A percentile compares a stretch with the other conserved stretches of the same genome.
Evolutionary conservation across 2,329 filamentous ascomycete species (phyloP).

Genomic region (Penicillium sp.): DNA sequence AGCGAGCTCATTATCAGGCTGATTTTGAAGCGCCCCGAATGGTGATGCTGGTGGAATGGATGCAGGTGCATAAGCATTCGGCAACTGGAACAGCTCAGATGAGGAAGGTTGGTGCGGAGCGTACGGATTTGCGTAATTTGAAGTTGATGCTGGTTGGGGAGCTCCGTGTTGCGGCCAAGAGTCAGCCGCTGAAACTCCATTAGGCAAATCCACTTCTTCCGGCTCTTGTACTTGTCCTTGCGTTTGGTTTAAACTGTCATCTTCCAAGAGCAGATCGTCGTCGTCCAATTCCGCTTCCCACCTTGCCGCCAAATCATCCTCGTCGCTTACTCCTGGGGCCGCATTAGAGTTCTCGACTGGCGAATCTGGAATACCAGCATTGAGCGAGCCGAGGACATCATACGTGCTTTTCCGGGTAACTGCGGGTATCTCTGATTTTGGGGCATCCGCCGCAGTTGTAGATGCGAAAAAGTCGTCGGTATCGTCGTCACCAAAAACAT

Average conservation of each 20-base stretch:
- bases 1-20: constrained; percentile 23
- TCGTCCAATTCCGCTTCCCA: constrained; percentile 81
- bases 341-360: constrained; percentile 26
- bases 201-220: constrained; percentile 21
- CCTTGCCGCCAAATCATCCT: constrained; percentile 70
- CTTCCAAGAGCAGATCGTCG: constrained; percentile 78
- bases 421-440: constrained; percentile 14
- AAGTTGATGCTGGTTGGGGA: constrained; percentile 21
- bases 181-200: constrained; percentile 13
- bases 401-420: constrained; percentile 68
- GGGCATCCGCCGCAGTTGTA: constrained; percentile 16
- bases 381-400: constrained; percentile 58
- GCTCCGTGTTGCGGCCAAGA: constrained; percentile 18
- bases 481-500: constrained; percentile 39
- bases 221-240: constrained; percentile 18
- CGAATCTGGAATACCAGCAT: constrained; percentile 28
- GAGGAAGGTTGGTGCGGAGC: constrained; percentile 50
- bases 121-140: constrained; percentile 41
- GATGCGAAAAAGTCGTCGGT: constrained; percentile 35
- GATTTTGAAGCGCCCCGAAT: neutral
- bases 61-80: constrained; percentile 20
- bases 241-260: constrained; percentile 34
- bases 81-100: constrained; percentile 41
- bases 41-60: constrained; percentile 1
- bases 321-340: constrained; percentile 31